Conservation (phyloP, 345 rosid genomes). For the Eutrema japonicum region DNA sequence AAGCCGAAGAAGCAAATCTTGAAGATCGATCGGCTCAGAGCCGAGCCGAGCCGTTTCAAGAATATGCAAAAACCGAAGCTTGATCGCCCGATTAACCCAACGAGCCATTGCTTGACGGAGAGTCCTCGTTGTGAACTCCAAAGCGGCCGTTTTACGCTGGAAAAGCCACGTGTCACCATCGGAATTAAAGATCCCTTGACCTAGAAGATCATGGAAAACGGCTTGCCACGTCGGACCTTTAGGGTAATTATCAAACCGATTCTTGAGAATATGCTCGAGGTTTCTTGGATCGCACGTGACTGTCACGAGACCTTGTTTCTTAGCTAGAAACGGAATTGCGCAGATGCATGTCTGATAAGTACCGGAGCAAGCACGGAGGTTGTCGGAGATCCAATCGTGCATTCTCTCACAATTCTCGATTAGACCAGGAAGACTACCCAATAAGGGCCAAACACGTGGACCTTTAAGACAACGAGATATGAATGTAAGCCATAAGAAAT, state of each 20-base stretch:
- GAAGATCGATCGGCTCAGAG: constrained; percentile 72
- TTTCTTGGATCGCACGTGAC: constrained; percentile 96
- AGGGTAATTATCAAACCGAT: constrained; percentile 87
- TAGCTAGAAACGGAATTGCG: constrained; percentile 78
- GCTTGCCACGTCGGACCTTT: constrained; percentile 99
- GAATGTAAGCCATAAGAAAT: constrained; percentile 86
- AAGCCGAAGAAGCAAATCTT: constrained; percentile 86
- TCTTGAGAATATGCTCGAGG: constrained; percentile 84
- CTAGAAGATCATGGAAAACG: constrained; percentile 89
- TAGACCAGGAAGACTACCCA: constrained; percentile 94
- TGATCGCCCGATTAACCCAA: constrained; percentile 84
- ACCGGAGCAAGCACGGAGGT: constrained; percentile 89
- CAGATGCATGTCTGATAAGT: constrained; percentile 98
- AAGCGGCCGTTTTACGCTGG: constrained; percentile 95
- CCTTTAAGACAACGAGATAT: constrained; percentile 80
- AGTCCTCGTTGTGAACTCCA: constrained; percentile 94
- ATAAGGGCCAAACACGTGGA: constrained; percentile 88
- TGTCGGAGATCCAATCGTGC: constrained; percentile 98
- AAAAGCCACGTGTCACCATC: constrained; percentile 95
- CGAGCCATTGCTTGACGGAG: constrained; percentile 99
- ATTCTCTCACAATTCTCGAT: constrained; percentile 84
- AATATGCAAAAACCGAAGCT: constrained; percentile 67
- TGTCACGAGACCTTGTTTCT: constrained; percentile 90
- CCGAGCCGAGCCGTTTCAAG: constrained; percentile 60
- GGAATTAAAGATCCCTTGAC: constrained; percentile 91